Conservation (phyloP, 805 yeast species). For the Candida chilensis region DNA sequence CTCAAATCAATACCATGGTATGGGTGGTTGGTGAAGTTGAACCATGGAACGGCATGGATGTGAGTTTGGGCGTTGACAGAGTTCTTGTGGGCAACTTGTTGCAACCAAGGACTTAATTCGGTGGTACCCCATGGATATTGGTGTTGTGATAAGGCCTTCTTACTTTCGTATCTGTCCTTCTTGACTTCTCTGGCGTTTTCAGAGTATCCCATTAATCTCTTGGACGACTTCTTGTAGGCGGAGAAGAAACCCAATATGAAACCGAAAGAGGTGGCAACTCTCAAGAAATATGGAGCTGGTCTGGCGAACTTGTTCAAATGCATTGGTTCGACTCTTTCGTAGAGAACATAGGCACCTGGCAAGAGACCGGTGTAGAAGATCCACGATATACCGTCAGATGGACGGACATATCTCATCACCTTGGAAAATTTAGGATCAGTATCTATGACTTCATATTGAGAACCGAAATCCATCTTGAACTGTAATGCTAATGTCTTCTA, state of each 20-base stretch:
- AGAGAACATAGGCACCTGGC: conserved; percentile 33
- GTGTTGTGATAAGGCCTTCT: conserved; percentile 54
- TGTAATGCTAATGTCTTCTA: too few relatives aligned
- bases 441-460: conserved; percentile 54
- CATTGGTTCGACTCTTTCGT: conserved; percentile 39
- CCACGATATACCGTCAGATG: conserved; percentile 50
- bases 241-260: conserved; percentile 63
- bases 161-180: conserved; percentile 68
- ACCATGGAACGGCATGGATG: conserved; percentile 66
- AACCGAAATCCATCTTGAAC: too few relatives aligned
- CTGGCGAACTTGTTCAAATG: conserved; percentile 33
- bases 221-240: conserved; percentile 58
- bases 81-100: conserved; percentile 69
- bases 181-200: conserved; percentile 67
- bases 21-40: conserved; percentile 73
- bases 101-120: conserved; percentile 56
- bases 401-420: conserved; percentile 66
- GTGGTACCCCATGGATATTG: conserved; percentile 62
- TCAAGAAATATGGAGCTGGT: conserved; percentile 45
- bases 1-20: conserved; percentile 70
- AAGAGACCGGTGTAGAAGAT: conserved; percentile 37
- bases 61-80: conserved; percentile 60
- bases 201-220: conserved; percentile 69
- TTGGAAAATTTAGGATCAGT: conserved; percentile 68
- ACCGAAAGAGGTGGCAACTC: conserved; percentile 58